Evolutionary conservation across 441 rosid species (phyloP).

Genomic region (Populus hybrid): DNA sequence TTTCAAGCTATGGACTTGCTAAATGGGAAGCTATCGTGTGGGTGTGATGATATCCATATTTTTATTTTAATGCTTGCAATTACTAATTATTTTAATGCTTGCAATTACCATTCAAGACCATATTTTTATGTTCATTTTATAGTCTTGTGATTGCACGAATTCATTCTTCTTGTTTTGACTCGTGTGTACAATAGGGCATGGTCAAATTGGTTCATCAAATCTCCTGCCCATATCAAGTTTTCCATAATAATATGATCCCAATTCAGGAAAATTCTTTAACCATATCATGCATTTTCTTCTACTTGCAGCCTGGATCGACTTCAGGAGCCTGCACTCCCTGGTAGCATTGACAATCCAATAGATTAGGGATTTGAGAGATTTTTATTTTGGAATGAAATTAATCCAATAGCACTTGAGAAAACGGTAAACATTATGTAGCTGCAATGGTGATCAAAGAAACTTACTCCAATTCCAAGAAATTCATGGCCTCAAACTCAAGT

Average conservation of each 20-base stretch:
- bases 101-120: neutral
- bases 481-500: neutral
- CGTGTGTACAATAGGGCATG: neutral
- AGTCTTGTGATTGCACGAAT: neutral
- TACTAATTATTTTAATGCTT: neutral
- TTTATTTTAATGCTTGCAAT: neutral
- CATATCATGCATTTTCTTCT: neutral
- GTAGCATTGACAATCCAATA: neutral
- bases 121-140: too few relatives aligned
- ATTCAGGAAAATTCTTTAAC: neutral
- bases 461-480: neutral
- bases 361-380: neutral
- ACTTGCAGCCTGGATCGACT: constrained; percentile 43
- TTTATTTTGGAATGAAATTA: neutral
- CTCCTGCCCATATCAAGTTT: neutral
- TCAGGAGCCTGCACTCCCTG: constrained; percentile 37
- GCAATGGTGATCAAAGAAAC: neutral
- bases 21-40: constrained; percentile 47
- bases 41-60: constrained; percentile 36
- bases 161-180: neutral
- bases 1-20: constrained; percentile 49
- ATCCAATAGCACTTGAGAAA: neutral
- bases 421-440: neutral
- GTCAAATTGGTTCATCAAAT: neutral
- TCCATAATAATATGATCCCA: neutral